A percentile compares a stretch with the other conserved stretches of the same genome.
phyloP scores from a whole-genome alignment of 208 protist genomes.

The Wallacemonas sp. region DNA sequence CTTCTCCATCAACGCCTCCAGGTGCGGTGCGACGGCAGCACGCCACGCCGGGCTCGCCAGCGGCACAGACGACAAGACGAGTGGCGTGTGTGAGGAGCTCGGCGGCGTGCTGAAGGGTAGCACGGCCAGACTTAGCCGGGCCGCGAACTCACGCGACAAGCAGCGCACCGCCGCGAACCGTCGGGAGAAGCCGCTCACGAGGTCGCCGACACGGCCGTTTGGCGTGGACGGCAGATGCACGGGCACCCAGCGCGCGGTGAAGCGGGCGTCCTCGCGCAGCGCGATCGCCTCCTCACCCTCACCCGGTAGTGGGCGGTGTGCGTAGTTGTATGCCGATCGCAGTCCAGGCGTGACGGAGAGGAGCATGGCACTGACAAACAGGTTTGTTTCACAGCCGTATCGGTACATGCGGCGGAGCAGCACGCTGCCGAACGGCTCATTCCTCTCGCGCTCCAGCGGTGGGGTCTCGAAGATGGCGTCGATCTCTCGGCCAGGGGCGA shows the following conservation, averaged over 20 bases:
- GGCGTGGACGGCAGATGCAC: constrained; percentile 18
- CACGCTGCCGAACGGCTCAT: constrained; percentile 72
- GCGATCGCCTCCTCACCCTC: constrained; percentile 15
- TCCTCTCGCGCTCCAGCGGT: constrained; percentile 62
- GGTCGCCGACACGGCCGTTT: constrained; percentile 47
- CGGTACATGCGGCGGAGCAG: constrained; percentile 56
- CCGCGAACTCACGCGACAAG: constrained; percentile 30
- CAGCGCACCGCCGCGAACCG: constrained; percentile 46
- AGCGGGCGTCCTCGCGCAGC: constrained; percentile 1
- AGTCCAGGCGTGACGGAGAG: constrained; percentile 76
- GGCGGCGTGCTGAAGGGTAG: neutral
- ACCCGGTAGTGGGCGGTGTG: constrained; percentile 20
- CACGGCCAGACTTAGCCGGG: constrained; percentile 9
- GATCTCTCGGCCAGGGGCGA: constrained; percentile 19
- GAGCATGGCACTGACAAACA: constrained; percentile 60
- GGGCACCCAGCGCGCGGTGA: neutral
- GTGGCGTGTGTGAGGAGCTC: neutral
- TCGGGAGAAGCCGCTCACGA: constrained; percentile 51
- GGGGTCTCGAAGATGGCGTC: constrained; percentile 42
- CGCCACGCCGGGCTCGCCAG: neutral
- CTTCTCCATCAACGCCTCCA: constrained; percentile 42
- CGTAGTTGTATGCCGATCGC: constrained; percentile 65
- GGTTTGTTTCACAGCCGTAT: constrained; percentile 51
- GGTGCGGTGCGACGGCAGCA: constrained; percentile 9
- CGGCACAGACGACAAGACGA: neutral